These are phyloP conservation scores for Penicillium psychrosexuale DNA, from an alignment of 2,329 filamentous ascomycete species.

Conservation along the genomic window DNA sequence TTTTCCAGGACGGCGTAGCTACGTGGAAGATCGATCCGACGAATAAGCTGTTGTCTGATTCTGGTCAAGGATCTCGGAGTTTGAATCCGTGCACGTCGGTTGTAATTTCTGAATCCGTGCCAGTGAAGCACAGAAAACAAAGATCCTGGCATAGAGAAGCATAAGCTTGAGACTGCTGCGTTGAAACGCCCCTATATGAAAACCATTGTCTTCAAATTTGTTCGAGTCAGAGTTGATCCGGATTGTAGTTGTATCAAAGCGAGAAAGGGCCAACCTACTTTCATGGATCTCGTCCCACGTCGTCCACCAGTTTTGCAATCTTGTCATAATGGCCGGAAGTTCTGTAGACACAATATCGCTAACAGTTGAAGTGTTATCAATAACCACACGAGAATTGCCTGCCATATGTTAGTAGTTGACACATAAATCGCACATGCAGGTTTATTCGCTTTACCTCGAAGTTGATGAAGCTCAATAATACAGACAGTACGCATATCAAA, in stretches of 20 bases:
- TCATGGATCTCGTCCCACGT: slow-evolving; percentile 37
- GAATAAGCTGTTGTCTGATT: slow-evolving; percentile 14
- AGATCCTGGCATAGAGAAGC: slow-evolving; percentile 35
- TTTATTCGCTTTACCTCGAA: slow-evolving; percentile 24
- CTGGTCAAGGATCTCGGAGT: slow-evolving; percentile 21
- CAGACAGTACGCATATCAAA: slow-evolving; percentile 36
- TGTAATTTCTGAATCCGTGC: slow-evolving; percentile 37
- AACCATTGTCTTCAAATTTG: slow-evolving; percentile 31
- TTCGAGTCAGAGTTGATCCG: background rate
- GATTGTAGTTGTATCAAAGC: background rate
- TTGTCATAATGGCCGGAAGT: slow-evolving; percentile 32
- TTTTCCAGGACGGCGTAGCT: slow-evolving; percentile 4
- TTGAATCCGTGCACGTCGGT: slow-evolving; percentile 18
- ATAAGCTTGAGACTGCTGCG: slow-evolving; percentile 35
- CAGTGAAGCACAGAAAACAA: slow-evolving; percentile 31
- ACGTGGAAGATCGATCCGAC: slow-evolving; percentile 8
- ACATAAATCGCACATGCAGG: background rate
- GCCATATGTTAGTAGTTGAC: background rate
- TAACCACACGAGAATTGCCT: slow-evolving; percentile 30
- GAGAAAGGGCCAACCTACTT: slow-evolving; percentile 20
- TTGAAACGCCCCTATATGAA: slow-evolving; percentile 37
- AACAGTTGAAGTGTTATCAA: slow-evolving; percentile 28
- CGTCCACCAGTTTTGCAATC: slow-evolving; percentile 34
- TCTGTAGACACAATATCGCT: slow-evolving; percentile 27
- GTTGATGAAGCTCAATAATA: slow-evolving; percentile 37